These are phyloP conservation scores for Penicillium dipodomyicola DNA, from an alignment of 495 filamentous ascomycete genomes.

Conservation along the genomic window DNA sequence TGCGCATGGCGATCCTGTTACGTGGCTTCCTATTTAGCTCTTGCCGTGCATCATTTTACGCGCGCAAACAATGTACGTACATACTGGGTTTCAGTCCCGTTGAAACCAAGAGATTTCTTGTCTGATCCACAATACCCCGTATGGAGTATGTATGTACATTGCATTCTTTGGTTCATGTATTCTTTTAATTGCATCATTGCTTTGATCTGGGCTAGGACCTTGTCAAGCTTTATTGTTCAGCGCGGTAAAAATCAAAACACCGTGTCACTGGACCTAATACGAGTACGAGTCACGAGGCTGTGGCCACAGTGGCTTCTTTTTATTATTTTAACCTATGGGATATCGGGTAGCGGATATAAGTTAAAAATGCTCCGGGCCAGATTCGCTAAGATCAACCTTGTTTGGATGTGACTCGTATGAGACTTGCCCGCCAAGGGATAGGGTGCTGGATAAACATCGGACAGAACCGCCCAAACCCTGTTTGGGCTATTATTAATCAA, in stretches of 20 bases:
- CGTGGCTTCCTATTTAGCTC: slow-evolving; percentile 3
- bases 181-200: background rate
- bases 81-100: background rate
- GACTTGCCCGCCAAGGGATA: slow-evolving; percentile 12
- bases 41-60: background rate
- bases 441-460: slow-evolving; percentile 17
- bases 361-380: slow-evolving; percentile 6
- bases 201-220: slow-evolving; percentile 10
- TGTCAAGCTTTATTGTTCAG: slow-evolving; percentile 23
- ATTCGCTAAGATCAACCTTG: slow-evolving; percentile 13
- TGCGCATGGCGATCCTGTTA: slow-evolving; percentile 3
- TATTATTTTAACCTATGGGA: slow-evolving; percentile 5
- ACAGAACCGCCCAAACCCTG: slow-evolving; percentile 12
- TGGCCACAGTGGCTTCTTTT: slow-evolving; percentile 26
- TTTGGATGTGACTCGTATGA: slow-evolving; percentile 8
- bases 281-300: slow-evolving; percentile 28
- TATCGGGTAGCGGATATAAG: slow-evolving; percentile 14
- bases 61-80: background rate
- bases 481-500: slow-evolving; percentile 14
- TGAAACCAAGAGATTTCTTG: background rate
- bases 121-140: background rate
- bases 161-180: slow-evolving; percentile 6
- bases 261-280: slow-evolving; percentile 26
- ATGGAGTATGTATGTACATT: background rate
- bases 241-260: slow-evolving; percentile 23